Evolutionary conservation across 2,329 filamentous ascomycete genomes (phyloP), one percentile per base, ranked within the genome.

Genomic region (Escovopsis sp.): DNA sequence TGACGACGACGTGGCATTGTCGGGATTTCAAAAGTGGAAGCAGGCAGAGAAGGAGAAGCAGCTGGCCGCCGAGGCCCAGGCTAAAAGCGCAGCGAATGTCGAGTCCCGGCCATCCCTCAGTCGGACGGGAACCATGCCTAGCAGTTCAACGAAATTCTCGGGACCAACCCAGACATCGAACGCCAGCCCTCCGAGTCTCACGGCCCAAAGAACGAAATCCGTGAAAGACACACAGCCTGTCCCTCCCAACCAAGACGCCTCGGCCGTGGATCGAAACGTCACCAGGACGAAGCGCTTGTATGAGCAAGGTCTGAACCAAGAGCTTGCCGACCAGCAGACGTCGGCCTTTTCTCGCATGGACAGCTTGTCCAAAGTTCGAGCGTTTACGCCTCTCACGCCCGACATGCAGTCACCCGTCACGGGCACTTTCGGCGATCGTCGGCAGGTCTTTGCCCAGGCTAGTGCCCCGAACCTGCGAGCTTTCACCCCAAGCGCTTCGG

Each of bases 151-250:
- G 0, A 65, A 64, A 4, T 81, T 77, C 6, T 79, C 77, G 0
- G 72, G 79, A 34, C 75, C 39, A 9, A 43, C 76, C 26, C 79
- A 85, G 26, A 80, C 77, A 43, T 95, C 89, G 0, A 94, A 88
- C 1, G 85, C 87, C 6, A 87, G 86, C 3, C 95, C 87, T 0
- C 95, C 89, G 0, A 68, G 93, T 40, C 77, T 80, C n/a, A 94
- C 87, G 0, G 57, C 59, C 18, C 85, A 89, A 46, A 66, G 65
- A 12, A 59, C 71, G 1, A 58, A 67, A 3, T 72, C 73, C 1
- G 43, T 67, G 26, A 76, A 70, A 47, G 74, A 77, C 33, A 62
- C 59, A 51, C 67, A 70, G 32, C 59, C 68, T 2, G 53, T 60
- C 9, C 15, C 15, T 15, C 15, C 15, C 55, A 63, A 0, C 55